Evolutionary conservation across 148 eudicot species (phyloP).

Genomic region (Beta vulgaris): DNA sequence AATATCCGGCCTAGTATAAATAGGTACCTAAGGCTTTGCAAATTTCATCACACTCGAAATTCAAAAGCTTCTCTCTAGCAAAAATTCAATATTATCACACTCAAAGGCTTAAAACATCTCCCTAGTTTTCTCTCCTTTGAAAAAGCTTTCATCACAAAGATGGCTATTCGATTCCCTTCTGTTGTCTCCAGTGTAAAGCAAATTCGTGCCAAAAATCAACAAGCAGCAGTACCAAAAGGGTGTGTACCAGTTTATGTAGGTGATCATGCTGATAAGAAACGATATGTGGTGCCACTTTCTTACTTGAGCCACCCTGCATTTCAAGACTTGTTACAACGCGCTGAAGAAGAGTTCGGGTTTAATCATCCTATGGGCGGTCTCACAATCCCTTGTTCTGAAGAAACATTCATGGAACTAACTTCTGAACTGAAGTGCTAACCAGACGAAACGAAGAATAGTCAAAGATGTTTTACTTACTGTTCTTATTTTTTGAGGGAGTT

Average conservation of each 20-base stretch:
- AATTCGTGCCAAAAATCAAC: slow-evolving; percentile 8
- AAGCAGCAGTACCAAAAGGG: slow-evolving; percentile 10
- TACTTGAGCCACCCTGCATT: slow-evolving; percentile 28
- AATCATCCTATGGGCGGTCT: slow-evolving; percentile 24
- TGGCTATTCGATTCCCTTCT: slow-evolving; percentile 6
- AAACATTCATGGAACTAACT: slow-evolving; percentile 7
- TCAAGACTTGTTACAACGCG: slow-evolving; percentile 23
- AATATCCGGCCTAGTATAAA: neutral
- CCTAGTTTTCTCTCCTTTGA: neutral
- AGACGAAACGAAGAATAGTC: neutral
- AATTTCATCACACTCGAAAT: neutral
- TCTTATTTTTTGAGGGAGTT: neutral
- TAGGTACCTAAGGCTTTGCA: neutral
- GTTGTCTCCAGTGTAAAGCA: slow-evolving; percentile 13
- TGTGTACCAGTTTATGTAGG: slow-evolving; percentile 19
- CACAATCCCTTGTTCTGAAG: slow-evolving; percentile 21
- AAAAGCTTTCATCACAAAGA: neutral
- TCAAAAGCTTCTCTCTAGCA: neutral
- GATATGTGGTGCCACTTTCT: slow-evolving; percentile 18
- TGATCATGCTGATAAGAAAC: slow-evolving; percentile 14
- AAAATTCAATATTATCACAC: neutral
- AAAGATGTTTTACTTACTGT: neutral
- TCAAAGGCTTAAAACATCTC: neutral
- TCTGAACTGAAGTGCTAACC: neutral
- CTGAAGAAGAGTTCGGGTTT: slow-evolving; percentile 34